Percentiles rank a stretch among this genome's conserved stretches.
Evolutionary conservation across 163 green algal species (phyloP).

Genomic region (Scenedesmus sp.): DNA sequence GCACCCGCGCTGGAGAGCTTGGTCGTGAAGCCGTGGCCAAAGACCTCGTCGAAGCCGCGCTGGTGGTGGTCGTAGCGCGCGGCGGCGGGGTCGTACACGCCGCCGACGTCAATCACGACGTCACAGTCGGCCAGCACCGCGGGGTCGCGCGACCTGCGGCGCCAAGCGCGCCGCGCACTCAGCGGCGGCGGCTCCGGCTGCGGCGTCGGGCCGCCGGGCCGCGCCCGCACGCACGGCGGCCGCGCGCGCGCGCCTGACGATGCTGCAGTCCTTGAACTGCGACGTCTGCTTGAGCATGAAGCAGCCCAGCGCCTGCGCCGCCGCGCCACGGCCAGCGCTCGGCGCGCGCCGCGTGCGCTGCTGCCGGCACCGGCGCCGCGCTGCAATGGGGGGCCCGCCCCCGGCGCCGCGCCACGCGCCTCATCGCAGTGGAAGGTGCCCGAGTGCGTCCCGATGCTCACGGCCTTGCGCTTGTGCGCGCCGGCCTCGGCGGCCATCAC

Average conservation of each 20-base stretch:
- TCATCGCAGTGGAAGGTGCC: constrained; percentile 99
- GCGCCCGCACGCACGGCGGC: too few species aligned
- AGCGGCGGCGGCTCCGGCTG: not conserved
- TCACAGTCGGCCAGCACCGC: constrained; percentile 79
- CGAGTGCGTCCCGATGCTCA: constrained; percentile 89
- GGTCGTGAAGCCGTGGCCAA: constrained; percentile 87
- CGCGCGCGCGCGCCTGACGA: not conserved
- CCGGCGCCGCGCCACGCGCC: too few species aligned
- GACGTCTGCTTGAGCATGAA: constrained; percentile 86
- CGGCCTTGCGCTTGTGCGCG: constrained; percentile 17
- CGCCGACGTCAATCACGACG: constrained; percentile 86
- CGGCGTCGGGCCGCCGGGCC: not conserved
- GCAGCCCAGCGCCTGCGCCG: constrained; percentile 92
- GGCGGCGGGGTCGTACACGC: constrained; percentile 60
- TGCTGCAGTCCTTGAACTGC: constrained; percentile 58
- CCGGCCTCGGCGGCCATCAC: not conserved
- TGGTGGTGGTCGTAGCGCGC: constrained; percentile 98
- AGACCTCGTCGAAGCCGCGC: constrained; percentile 87
- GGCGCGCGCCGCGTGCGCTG: too few species aligned
- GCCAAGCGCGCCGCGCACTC: not conserved
- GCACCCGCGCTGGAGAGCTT: constrained; percentile 86
- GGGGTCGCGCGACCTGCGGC: constrained; percentile 68
- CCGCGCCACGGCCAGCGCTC: too few species aligned
- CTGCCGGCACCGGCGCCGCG: too few species aligned
- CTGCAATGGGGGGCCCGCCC: too few species aligned